Evolutionary conservation across 345 rosid species (phyloP).

Genomic region (Erodium maritimum): DNA sequence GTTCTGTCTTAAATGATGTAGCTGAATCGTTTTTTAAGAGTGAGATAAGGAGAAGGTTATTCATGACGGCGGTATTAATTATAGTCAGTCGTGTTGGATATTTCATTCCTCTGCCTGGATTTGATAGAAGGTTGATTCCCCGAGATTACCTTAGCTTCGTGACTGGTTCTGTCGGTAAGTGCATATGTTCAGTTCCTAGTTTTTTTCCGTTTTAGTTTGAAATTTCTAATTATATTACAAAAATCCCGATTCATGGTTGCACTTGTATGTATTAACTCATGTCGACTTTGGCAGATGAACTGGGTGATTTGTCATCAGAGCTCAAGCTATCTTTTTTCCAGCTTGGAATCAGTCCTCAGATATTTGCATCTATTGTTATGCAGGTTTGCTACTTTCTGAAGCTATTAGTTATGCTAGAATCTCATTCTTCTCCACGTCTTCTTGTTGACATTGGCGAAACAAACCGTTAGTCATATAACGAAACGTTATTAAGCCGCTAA

Average conservation of each 20-base stretch:
- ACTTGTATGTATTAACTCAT: not conserved
- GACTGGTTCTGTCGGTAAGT: conserved; percentile 82
- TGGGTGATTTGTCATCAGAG: conserved; percentile 68
- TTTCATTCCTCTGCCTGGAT: conserved; percentile 88
- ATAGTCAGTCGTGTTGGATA: conserved; percentile 79
- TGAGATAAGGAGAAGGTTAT: conserved; percentile 81
- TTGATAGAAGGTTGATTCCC: conserved; percentile 72
- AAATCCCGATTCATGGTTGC: not conserved
- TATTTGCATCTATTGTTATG: conserved; percentile 76
- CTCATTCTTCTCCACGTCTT: not conserved
- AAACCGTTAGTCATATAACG: not conserved
- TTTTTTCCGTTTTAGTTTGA: not conserved
- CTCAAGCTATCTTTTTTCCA: conserved; percentile 85
- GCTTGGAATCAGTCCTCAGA: conserved; percentile 96
- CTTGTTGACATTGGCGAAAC: not conserved
- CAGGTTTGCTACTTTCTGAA: conserved; percentile 39
- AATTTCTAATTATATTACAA: not conserved
- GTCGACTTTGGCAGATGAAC: conserved; percentile 49
- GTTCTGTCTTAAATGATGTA: conserved; percentile 61
- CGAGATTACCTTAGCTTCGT: conserved; percentile 84
- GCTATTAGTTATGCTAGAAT: conserved; percentile 8
- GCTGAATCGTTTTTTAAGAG: conserved; percentile 82
- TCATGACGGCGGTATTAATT: conserved; percentile 57
- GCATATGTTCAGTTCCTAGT: not conserved
- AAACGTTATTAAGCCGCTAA: too few species aligned